Conservation (phyloP, 805 yeast species). For the Wickerhamomyces bisporus region DNA sequence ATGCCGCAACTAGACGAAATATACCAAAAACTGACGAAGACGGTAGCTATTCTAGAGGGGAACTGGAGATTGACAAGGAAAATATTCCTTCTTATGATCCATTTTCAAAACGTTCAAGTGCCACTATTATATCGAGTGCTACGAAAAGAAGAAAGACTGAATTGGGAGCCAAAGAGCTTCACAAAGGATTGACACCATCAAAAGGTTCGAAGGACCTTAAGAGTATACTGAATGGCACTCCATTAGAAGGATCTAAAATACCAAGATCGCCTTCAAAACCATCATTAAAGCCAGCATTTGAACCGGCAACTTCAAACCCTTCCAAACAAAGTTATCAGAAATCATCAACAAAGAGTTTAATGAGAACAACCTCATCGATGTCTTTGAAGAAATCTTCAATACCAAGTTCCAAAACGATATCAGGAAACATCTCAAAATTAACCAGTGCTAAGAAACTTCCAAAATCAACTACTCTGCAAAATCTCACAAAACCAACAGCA, state of each 20-base stretch:
- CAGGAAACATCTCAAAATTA: slow-evolving; percentile 11
- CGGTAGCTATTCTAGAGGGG: slow-evolving; percentile 6
- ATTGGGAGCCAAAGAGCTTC: slow-evolving; percentile 12
- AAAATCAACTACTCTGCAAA: slow-evolving; percentile 8
- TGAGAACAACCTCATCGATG: slow-evolving; percentile 1
- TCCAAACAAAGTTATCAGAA: no score
- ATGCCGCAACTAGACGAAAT: slow-evolving; percentile 20
- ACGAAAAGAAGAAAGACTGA: slow-evolving; percentile 23
- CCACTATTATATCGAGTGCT: slow-evolving; percentile 11
- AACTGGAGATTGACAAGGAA: slow-evolving; percentile 20
- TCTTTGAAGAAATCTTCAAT: slow-evolving; percentile 2
- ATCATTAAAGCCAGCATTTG: neutral
- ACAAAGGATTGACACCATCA: slow-evolving; percentile 1
- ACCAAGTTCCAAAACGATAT: slow-evolving; percentile 9
- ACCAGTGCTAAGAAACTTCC: slow-evolving; percentile 13
- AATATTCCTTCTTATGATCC: slow-evolving; percentile 21
- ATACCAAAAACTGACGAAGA: slow-evolving; percentile 1
- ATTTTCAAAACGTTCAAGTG: slow-evolving; percentile 17
- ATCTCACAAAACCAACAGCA: neutral
- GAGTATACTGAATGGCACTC: neutral
- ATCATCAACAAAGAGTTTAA: neutral
- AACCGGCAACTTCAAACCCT: neutral
- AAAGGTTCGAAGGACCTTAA: neutral
- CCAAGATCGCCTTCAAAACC: slow-evolving; percentile 11
- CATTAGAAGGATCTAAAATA: slow-evolving; percentile 1